Evolutionary conservation across 2,329 filamentous ascomycete genomes (phyloP), one percentile per base, ranked within the genome.

Genomic region (Apiospora arundinis): DNA sequence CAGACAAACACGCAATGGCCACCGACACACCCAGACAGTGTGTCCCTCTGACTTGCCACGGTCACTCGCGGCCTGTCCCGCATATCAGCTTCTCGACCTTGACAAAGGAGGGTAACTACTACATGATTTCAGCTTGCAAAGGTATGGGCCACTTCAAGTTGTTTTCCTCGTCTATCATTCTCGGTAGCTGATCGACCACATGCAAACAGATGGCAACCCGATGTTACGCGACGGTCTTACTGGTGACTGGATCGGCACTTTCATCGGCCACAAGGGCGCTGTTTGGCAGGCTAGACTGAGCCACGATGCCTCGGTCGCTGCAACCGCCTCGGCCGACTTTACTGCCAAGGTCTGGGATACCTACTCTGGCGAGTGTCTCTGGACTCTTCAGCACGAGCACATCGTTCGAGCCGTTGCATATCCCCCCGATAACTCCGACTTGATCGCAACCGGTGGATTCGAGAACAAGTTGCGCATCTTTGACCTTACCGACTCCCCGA

Each of bases 291-390:
- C 95, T 70, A 91, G 95, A 77, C 88, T 99, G 46, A 97, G 95
- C 69, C 91, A 93, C 25, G 95, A 98, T 83, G 94, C 95, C 56
- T 91, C 90, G 37, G 92, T 95, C 67, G 95, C 96, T 71, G 96
- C 95, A 12, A 98, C 97, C 45, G 96, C 94, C 66, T 97, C 95
- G 68, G 96, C 96, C 68, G 96, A 99, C 81, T 99, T 99, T 81
- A 96, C 94, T 71, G 94, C 94, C 67, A 98, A 97, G 82, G 92
- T 99, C 69, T 99, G 97, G 96, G 95, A 99, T 78, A 97, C 96
- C 0, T 93, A 97, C 78, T 96, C 93, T 0, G 97, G 97, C 77
- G 95, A 98, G 84, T 91, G 93, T 67, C 88, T 97, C 56, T 92
- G 93, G 78, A 95, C 94, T 4, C 89, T 99, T 46, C 91, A 95